Percentiles rank a stretch among this genome's conserved stretches.
phyloP scores from a whole-genome alignment of 2,329 filamentous ascomycete genomes.

The Beauveria varroae region DNA sequence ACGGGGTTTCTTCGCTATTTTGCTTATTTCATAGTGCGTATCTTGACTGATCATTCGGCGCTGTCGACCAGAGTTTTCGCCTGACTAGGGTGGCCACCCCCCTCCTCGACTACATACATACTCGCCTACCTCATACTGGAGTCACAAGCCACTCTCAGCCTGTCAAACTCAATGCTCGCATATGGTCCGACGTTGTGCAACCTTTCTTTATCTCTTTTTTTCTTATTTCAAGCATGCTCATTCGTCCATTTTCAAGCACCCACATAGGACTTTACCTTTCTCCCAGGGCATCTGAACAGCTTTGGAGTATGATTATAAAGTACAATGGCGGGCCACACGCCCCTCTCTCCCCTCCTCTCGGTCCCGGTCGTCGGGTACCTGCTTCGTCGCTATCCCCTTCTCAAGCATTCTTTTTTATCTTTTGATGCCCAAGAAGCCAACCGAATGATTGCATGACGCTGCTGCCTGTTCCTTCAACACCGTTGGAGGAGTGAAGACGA shows the following conservation, averaged over 20 bases:
- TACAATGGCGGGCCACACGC: background rate
- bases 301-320: background rate
- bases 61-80: background rate
- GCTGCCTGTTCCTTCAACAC: background rate
- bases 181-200: background rate
- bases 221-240: background rate
- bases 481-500: background rate
- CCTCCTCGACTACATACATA: background rate
- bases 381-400: background rate
- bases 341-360: background rate
- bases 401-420: background rate
- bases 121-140: background rate
- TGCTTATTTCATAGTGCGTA: background rate
- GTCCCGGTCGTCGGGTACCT: conserved; percentile 3
- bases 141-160: conserved; percentile 1
- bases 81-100: background rate
- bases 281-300: background rate
- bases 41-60: background rate
- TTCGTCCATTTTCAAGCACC: background rate
- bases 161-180: background rate
- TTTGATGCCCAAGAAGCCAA: background rate
- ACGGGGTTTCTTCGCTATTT: too few relatives aligned
- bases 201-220: background rate
- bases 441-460: background rate
- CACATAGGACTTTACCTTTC: background rate